Evolutionary conservation across 306 rosid genomes (phyloP), one percentile per base, ranked within the genome.

Genomic region (Vigna unguiculata): DNA sequence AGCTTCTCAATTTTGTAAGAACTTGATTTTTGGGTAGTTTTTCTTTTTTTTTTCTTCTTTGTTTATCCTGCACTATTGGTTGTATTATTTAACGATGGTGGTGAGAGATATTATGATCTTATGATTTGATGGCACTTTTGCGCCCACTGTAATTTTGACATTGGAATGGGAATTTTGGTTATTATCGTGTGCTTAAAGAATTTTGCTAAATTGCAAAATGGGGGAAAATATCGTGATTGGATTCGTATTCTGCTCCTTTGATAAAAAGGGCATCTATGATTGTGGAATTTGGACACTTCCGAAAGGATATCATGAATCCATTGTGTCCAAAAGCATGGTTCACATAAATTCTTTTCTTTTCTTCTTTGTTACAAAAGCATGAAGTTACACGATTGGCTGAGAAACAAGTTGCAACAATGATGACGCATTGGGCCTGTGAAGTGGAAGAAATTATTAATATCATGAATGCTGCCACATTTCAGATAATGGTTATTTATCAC

Each of bases 1-100:
- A 60, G 22, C n/a, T 63, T 63, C 69, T 47, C 52, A 53, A 71
- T 71, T 71, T 71, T 71, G 52, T 71, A 36, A 36, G 15, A 71
- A 13, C 38, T 71, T 71, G 15, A 71, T 20, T 71, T 49, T 71
- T 4, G 16, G 22, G 1, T 34, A 11, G 32, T 2, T 14, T 49
- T 30, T n/a, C 28, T n/a, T 25, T 12, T 15, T 24, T 3, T 2
- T 45, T 45, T 68, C 46, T 41, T 2, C 10, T 38, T 38, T 41
- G 14, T 13, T 24, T 7, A 20, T 14, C 11, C 9, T 0, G 48
- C 32, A 49, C 12, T 70, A 17, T 51, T 69, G 38, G 16, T n/a
- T 19, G 45, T 49, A 12, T 16, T 30, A 61, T 57, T 24, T 11
- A 11, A 49, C 32, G 34, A 70, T 22, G 14, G 41, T 51, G 62